Evolutionary conservation across 1,139 yeast genomes (phyloP).

Genomic region (Geotrichum histeridarum): DNA sequence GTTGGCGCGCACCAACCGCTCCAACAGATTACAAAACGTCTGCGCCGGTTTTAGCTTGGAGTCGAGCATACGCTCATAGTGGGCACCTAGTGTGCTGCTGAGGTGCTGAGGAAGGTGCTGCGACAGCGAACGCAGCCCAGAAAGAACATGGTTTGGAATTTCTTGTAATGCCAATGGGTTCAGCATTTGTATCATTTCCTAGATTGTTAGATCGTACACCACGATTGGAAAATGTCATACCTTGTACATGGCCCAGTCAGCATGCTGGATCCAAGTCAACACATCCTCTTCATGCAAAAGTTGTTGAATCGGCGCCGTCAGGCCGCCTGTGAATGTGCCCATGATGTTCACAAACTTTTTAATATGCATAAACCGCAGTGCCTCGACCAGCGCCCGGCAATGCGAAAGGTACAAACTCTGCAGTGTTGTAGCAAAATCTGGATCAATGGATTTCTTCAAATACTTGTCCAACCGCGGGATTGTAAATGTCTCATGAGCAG

Average conservation of each 20-base stretch:
- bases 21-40: conserved; percentile 53
- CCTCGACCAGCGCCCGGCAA: conserved; percentile 57
- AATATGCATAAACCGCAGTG: conserved; percentile 63
- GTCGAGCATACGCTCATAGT: conserved; percentile 45
- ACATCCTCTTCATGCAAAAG: conserved; percentile 51
- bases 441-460: conserved; percentile 48
- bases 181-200: conserved; percentile 53
- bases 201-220: conserved; percentile 1
- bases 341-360: conserved; percentile 54
- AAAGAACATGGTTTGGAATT: conserved; percentile 53
- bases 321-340: conserved; percentile 51
- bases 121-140: conserved; percentile 34
- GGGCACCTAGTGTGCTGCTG: conserved; percentile 36
- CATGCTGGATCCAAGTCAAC: conserved; percentile 58
- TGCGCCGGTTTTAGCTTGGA: conserved; percentile 54
- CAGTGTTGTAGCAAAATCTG: conserved; percentile 58
- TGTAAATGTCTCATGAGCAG: conserved; percentile 33
- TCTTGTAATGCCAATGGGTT: conserved; percentile 58
- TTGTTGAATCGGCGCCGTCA: conserved; percentile 62
- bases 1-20: conserved; percentile 54
- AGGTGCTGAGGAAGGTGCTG: conserved; percentile 31
- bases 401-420: conserved; percentile 58
- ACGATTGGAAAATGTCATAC: conserved; percentile 28
- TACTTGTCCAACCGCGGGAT: conserved; percentile 53
- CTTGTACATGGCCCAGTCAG: conserved; percentile 62